Conservation (phyloP, 164 flowering plant genomes). For the Nelumbo lutea region DNA sequence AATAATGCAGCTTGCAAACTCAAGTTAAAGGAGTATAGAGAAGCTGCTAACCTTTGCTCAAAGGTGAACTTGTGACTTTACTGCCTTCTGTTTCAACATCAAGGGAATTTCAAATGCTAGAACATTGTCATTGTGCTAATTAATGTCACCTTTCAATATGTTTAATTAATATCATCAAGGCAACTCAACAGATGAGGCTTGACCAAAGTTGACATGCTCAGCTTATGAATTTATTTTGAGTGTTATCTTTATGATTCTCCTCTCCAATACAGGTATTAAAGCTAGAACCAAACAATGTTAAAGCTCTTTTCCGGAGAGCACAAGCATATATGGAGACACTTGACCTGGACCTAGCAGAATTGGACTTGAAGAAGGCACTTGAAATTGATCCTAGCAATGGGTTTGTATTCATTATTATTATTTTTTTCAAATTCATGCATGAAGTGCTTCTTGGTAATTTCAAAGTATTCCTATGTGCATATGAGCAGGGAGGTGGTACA, state of each 20-base stretch:
- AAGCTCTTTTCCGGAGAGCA: slow-evolving; percentile 26
- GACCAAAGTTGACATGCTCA: no score
- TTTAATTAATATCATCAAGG: no score
- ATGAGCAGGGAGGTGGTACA: slow-evolving; percentile 13
- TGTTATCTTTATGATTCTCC: no score
- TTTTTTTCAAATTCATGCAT: neutral
- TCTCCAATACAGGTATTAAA: slow-evolving; percentile 14
- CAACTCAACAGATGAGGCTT: no score
- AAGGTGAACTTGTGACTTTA: slow-evolving; percentile 13
- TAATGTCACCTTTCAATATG: no score
- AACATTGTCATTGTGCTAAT: no score
- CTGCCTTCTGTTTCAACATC: neutral
- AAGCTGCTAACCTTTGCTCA: slow-evolving; percentile 26
- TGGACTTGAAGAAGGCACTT: slow-evolving; percentile 23
- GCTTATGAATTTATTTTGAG: no score
- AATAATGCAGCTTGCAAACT: slow-evolving; percentile 34
- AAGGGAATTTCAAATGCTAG: no score
- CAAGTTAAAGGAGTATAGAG: slow-evolving; percentile 25
- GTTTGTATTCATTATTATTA: slow-evolving; percentile 1
- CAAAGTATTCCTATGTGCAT: neutral
- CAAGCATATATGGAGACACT: slow-evolving; percentile 21
- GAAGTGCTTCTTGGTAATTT: neutral
- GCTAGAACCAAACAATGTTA: slow-evolving; percentile 21
- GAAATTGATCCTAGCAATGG: slow-evolving; percentile 23
- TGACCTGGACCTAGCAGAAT: slow-evolving; percentile 23